These are phyloP conservation scores for Aspergillus heteromorphus DNA, from an alignment of 495 filamentous ascomycete genomes.

Conservation along the genomic window DNA sequence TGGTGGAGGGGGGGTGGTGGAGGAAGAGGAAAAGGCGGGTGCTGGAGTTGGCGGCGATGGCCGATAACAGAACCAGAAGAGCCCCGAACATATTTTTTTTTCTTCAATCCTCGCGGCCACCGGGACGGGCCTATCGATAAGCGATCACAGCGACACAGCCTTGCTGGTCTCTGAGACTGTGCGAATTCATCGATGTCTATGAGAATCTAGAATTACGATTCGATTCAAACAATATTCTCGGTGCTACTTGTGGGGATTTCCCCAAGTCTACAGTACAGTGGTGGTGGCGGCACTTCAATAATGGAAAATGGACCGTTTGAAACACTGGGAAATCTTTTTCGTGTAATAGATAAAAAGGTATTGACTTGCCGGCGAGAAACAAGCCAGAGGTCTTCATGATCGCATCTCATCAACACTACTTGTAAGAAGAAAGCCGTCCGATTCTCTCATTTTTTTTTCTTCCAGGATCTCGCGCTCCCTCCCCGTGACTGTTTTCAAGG, in stretches of 20 bases:
- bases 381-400: conserved; percentile 40
- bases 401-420: conserved; percentile 41
- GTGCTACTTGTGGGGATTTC: neutral
- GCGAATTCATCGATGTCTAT: neutral
- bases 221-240: neutral
- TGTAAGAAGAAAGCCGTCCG: conserved; percentile 43
- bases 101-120: conserved; percentile 2
- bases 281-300: neutral
- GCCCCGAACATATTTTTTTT: conserved; percentile 40
- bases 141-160: conserved; percentile 13
- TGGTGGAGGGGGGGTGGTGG: conserved; percentile 2
- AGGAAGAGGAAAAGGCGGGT: conserved; percentile 17
- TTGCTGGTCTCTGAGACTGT: neutral
- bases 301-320: neutral
- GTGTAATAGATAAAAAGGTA: conserved; percentile 13
- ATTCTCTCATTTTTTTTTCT: conserved; percentile 38
- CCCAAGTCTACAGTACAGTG: neutral
- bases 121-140: conserved; percentile 39
- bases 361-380: conserved; percentile 23
- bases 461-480: conserved; percentile 36
- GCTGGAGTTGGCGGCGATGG: conserved; percentile 15
- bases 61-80: conserved; percentile 9
- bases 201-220: neutral
- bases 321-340: neutral
- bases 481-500: conserved; percentile 36